Evolutionary conservation across 371 early-diverging fungal species (phyloP), one percentile per base, ranked within the genome.

Genomic region (Syncephalastrum racemosum): DNA sequence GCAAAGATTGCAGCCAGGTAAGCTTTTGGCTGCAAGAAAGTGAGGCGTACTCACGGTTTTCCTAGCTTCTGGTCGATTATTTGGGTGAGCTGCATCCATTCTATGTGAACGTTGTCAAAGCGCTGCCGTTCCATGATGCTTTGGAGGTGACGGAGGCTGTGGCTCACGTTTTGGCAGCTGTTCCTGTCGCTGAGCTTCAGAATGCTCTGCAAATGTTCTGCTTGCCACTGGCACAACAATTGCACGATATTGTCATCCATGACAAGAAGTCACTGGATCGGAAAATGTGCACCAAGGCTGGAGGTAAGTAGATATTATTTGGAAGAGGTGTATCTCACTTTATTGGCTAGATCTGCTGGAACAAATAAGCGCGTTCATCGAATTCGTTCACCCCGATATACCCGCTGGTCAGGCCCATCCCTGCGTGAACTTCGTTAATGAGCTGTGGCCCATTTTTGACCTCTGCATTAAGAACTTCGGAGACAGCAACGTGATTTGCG

Each of bases 131-230:
- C 14, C 65, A 69, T 49, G 97, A 98, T 58, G 70, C 86, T 4
- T 50, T 82, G 12, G 95, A 96, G 40, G 82, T 98, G 3, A 89
- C 95, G 0, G 90, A 90, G 60, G 97, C 93, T 1, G 84, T 98
- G 4, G 90, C 95, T 0, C 89, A 93, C 54, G 89, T 97, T 7
- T 75, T 97, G 27, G 84, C 84, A 2, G 88, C 84, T 2, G 80
- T 94, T 20, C 91, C 93, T 10, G 66, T 75, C 8, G 70, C 70
- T 0, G 77, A 86, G 50, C 64, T 89, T 5, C 63, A 82, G 6
- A 71, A 82, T 42, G 89, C 90, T 0, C 71, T 98, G 48, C 86
- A 90, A 52, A 71, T 81, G 58, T 96, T 95, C 63, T 89, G 90
- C 64, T 58, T 89, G 25, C 96, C 97, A 1, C 79, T 93, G 13